phyloP scores from a whole-genome alignment of 2,329 filamentous ascomycete species.

The Aspergillus nomiae region DNA sequence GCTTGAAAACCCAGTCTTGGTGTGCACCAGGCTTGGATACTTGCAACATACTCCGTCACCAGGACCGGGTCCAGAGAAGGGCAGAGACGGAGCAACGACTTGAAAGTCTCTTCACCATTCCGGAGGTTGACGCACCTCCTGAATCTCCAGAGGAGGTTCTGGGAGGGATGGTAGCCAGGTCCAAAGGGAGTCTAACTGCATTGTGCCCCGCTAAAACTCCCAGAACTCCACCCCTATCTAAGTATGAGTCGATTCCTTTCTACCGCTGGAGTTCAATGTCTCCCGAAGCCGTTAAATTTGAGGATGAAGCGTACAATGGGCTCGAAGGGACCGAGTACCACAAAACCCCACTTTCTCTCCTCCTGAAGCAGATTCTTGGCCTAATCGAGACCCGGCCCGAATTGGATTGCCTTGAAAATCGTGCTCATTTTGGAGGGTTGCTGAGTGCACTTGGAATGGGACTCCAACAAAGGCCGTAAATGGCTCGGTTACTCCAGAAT shows the following conservation, averaged over 20 bases:
- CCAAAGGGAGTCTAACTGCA: conserved; percentile 1
- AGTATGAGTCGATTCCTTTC: background rate
- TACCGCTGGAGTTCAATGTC: conserved; percentile 9
- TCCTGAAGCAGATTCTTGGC: conserved; percentile 16
- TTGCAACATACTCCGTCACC: conserved; percentile 21
- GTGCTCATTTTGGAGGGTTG: conserved; percentile 18
- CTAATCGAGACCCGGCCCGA: conserved; percentile 18
- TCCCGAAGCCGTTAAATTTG: conserved; percentile 10
- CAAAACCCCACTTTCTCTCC: conserved; percentile 15
- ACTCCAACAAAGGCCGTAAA: conserved; percentile 1
- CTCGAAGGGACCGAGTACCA: conserved; percentile 13
- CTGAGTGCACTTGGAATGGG: conserved; percentile 15
- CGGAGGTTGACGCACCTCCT: conserved; percentile 2
- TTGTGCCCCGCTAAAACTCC: background rate
- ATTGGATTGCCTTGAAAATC: conserved; percentile 22
- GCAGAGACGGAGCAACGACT: conserved; percentile 17
- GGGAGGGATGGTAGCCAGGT: conserved; percentile 12
- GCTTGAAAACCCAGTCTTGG: conserved; percentile 16
- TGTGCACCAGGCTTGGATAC: conserved; percentile 23
- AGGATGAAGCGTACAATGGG: conserved; percentile 5
- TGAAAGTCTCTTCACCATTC: conserved; percentile 22
- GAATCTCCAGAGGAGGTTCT: conserved; percentile 10
- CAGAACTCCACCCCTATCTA: background rate
- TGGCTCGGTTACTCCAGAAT: background rate
- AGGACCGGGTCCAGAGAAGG: conserved; percentile 15